Evolutionary conservation across 2,329 filamentous ascomycete genomes (phyloP).

Genomic region (Colletotrichum gigasporum): DNA sequence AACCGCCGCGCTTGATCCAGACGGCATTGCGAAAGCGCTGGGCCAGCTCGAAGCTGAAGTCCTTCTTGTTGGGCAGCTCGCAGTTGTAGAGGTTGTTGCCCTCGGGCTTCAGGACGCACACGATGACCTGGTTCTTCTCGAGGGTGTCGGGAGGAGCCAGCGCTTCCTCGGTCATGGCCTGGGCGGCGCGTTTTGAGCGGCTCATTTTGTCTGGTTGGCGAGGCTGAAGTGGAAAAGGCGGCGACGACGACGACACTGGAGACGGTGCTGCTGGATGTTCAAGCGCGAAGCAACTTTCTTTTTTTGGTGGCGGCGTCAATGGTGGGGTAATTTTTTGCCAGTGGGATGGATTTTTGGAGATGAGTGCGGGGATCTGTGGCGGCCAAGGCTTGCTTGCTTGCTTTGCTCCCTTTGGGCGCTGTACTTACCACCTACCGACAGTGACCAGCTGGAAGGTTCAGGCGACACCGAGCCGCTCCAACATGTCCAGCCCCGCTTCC

Average conservation of each 20-base stretch:
- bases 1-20: slow-evolving; percentile 91
- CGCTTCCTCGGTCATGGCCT: slow-evolving; percentile 80
- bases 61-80: slow-evolving; percentile 72
- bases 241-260: background rate
- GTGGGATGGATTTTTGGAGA: slow-evolving; percentile 5
- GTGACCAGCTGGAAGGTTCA: no score
- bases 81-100: slow-evolving; percentile 92
- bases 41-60: slow-evolving; percentile 82
- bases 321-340: slow-evolving; percentile 23
- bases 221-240: background rate
- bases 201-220: slow-evolving; percentile 40
- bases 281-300: background rate
- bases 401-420: no score
- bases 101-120: slow-evolving; percentile 81
- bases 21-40: slow-evolving; percentile 89
- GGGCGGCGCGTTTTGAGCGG: slow-evolving; percentile 73
- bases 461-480: no score
- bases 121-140: slow-evolving; percentile 73
- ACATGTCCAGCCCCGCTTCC: background rate
- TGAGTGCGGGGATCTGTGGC: background rate
- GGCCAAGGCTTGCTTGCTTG: background rate
- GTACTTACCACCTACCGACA: no score
- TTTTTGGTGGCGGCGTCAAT: slow-evolving; percentile 10
- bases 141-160: slow-evolving; percentile 67
- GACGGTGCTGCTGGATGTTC: background rate